Evolutionary conservation across 345 rosid species (phyloP), one percentile per base, ranked within the genome.

Genomic region (Cardamine chenopodiifolia): DNA sequence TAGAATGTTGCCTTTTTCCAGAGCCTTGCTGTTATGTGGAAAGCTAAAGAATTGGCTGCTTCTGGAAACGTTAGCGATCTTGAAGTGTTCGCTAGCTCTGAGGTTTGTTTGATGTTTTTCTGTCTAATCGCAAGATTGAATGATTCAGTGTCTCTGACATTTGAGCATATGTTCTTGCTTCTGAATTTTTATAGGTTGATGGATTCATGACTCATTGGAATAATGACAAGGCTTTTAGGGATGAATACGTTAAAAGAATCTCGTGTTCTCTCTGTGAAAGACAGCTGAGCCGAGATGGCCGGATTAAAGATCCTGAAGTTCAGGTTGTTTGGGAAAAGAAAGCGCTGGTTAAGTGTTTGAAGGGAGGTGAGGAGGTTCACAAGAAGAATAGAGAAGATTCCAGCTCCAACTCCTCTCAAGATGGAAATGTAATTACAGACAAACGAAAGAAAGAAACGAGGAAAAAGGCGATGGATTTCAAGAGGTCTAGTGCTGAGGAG

Each of bases 151-250:
- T 32, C 39, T 53, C 25, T 29, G 77, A 66, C 50, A 48, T 60
- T 71, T 69, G 28, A 37, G 78, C 31, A 79, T 63, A 54, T 66
- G 76, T 40, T 45, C 18, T 35, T 39, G 58, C 0, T 59, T 45
- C 56, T 78, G 25, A 74, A 11, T 55, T 72, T 74, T 62, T 19
- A 42, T 62, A 95, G 99, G 85, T 80, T 62, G 98, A 89, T 59
- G 85, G 78, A 57, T 92, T 89, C 80, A 86, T 92, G 88, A 76
- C 79, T 73, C 84, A 72, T 22, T 95, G 99, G 98, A 80, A 73
- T 62, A 44, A 31, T 23, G 76, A 80, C 80, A 90, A 92, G 81
- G 80, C 85, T 68, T 84, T 85, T 68, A 85, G 99, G 85, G 96
- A 92, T 66, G 99, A 89, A 71, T 95, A 92, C 18, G 86, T 83